phyloP scores from a whole-genome alignment of 2,329 filamentous ascomycete genomes.

The Monilinia laxa region DNA sequence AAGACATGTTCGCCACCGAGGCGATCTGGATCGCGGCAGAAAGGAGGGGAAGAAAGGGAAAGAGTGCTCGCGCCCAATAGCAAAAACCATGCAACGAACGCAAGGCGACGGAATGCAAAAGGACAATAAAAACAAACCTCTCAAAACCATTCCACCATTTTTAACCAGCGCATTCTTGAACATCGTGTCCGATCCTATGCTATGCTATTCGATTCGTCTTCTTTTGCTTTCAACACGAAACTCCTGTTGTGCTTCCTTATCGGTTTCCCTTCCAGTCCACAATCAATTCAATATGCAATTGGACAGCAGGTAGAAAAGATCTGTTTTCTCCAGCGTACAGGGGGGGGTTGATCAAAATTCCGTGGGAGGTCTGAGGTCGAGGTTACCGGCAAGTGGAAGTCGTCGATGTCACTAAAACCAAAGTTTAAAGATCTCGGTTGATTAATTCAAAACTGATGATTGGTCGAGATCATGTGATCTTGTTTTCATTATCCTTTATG shows the following conservation, averaged over 20 bases:
- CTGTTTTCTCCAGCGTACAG: too few relatives aligned
- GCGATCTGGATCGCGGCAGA: too few relatives aligned
- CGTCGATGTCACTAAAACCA: slow-evolving; percentile 20
- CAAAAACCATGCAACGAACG: too few relatives aligned
- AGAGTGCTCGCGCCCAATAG: neutral
- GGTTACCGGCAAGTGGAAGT: neutral
- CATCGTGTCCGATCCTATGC: slow-evolving; percentile 38
- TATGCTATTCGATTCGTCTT: neutral
- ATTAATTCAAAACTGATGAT: slow-evolving; percentile 22
- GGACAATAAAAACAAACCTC: slow-evolving; percentile 39
- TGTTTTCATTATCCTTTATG: neutral
- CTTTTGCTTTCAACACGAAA: neutral
- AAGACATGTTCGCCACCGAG: too few relatives aligned
- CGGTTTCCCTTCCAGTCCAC: neutral
- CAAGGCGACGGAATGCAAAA: neutral
- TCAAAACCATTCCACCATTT: slow-evolving; percentile 46
- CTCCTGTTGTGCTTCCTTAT: neutral
- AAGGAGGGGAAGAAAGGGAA: slow-evolving; percentile 10
- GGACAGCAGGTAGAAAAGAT: too few relatives aligned
- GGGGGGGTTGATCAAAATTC: neutral
- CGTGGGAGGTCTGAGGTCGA: neutral
- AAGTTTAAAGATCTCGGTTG: slow-evolving; percentile 21
- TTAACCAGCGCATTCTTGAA: slow-evolving; percentile 42
- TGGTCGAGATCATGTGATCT: slow-evolving; percentile 21
- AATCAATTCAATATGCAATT: neutral